These are phyloP conservation scores for Talaromyces funiculosus DNA, from an alignment of 2,329 filamentous ascomycete genomes.

Conservation along the genomic window DNA sequence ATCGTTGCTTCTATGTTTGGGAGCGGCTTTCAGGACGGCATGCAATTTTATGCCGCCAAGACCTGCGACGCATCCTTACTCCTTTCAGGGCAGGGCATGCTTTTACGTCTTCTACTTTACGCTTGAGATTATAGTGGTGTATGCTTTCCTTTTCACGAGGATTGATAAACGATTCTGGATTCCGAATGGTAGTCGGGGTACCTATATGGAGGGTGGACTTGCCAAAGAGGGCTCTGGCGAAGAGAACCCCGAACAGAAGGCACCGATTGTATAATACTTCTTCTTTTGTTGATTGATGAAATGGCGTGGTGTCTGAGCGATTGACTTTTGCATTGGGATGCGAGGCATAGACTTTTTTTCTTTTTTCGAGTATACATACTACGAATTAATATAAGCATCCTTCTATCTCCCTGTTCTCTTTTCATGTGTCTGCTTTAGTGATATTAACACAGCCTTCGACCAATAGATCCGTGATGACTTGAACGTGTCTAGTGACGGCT, in stretches of 20 bases:
- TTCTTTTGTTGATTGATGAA: not conserved
- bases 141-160: conserved; percentile 59
- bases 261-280: not conserved
- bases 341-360: not conserved
- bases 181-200: conserved; percentile 55
- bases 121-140: conserved; percentile 66
- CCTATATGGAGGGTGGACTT: not conserved
- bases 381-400: not conserved
- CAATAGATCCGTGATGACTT: no score
- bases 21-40: conserved; percentile 63
- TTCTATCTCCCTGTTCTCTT: not conserved
- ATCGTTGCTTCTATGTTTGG: conserved; percentile 57
- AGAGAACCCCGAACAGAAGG: not conserved
- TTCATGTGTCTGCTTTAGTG: not conserved
- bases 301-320: not conserved
- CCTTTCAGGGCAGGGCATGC: conserved; percentile 64
- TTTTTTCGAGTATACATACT: no score
- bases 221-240: not conserved
- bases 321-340: conserved; percentile 5
- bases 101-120: conserved; percentile 78
- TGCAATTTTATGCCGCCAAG: conserved; percentile 50
- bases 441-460: not conserved
- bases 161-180: conserved; percentile 73
- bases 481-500: no score
- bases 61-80: conserved; percentile 52